Evolutionary conservation across 192 early-diverging fungal genomes (phyloP), one percentile per base, ranked within the genome.

Genomic region (Gryganskiella cystojenkinii): DNA sequence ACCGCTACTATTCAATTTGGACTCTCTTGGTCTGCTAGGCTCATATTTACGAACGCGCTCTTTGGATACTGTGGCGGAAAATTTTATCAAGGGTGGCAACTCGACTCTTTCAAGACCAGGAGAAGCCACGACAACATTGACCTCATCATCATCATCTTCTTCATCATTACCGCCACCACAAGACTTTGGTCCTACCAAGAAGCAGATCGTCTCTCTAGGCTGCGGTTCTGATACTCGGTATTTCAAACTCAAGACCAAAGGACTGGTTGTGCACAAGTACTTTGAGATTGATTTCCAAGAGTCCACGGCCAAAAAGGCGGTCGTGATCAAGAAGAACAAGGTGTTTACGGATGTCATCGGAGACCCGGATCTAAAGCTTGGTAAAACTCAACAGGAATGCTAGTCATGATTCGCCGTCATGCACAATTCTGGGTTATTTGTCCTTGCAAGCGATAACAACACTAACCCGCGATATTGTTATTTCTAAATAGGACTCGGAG

Each of bases 231-330:
- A 99, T 69, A 98, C 98, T 0, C 87, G 95, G 22, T 98, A 92
- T 64, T 97, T 98, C 78, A 64, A 87, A 19, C 81, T 94, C 50
- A 90, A 93, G 73, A 25, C 62, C 19, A 76, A 69, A 1, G 67
- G 67, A 11, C 52, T 78, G 33, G 56, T 66, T 13, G 71, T 71
- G 20, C 52, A 68, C 45, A 69, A 82, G 63, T 98, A 93, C 79
- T 93, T 95, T 87, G 97, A 99, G 79, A 86, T 98, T 28, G 97
- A 99, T 79, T 97, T 95, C 70, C 88, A 91, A 7, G 94, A 99
- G 62, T 89, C 94, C 3, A 95, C 94, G 2, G 67, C 86, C 13
- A 89, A 90, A 62, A 99, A 99, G 81, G 91, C 90, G 3, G 79
- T 81, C 13, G 81, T 81, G 0, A 88, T 99, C 3, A 87, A 74